phyloP scores from a whole-genome alignment of 176 grass and related monocot species.

The Oryza officinalis region DNA sequence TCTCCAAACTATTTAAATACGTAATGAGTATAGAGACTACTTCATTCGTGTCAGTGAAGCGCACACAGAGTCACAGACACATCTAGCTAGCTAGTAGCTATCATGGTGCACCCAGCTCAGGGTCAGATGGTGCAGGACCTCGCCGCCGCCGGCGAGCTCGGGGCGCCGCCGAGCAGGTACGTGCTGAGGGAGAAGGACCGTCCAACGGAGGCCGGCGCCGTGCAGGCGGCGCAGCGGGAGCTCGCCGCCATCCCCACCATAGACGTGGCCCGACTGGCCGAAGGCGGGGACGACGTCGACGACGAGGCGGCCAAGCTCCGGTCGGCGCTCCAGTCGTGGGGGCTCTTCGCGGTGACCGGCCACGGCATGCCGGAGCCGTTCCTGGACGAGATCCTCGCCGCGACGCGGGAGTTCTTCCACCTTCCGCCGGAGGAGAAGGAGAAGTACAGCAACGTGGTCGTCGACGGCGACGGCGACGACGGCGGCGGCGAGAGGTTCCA shows the following conservation, averaged over 20 bases:
- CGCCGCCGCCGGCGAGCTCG: constrained; percentile 8
- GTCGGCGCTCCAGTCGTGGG: constrained; percentile 50
- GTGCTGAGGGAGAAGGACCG: constrained; percentile 37
- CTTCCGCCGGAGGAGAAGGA: constrained; percentile 48
- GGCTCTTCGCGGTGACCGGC: constrained; percentile 49
- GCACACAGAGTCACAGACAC: too few relatives aligned
- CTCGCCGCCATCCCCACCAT: constrained; percentile 43
- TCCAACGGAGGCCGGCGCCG: not conserved
- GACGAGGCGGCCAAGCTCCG: constrained; percentile 52
- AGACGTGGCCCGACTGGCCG: constrained; percentile 29
- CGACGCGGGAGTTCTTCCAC: constrained; percentile 56
- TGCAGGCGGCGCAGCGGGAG: not conserved
- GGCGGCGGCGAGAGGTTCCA: constrained; percentile 29
- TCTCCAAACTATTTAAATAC: too few relatives aligned
- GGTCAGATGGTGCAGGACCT: constrained; percentile 50
- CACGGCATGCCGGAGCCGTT: constrained; percentile 40
- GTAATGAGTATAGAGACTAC: not conserved
- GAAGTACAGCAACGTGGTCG: constrained; percentile 39
- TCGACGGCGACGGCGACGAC: constrained; percentile 6
- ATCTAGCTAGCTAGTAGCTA: not conserved
- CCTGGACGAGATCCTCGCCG: constrained; percentile 39
- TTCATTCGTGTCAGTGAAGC: not conserved
- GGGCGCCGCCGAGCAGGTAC: constrained; percentile 42
- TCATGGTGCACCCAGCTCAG: constrained; percentile 46
- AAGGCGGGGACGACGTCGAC: not conserved